These are phyloP conservation scores for Chondrus crispus DNA, from an alignment of 23 red algal species.

Conservation along the genomic window DNA sequence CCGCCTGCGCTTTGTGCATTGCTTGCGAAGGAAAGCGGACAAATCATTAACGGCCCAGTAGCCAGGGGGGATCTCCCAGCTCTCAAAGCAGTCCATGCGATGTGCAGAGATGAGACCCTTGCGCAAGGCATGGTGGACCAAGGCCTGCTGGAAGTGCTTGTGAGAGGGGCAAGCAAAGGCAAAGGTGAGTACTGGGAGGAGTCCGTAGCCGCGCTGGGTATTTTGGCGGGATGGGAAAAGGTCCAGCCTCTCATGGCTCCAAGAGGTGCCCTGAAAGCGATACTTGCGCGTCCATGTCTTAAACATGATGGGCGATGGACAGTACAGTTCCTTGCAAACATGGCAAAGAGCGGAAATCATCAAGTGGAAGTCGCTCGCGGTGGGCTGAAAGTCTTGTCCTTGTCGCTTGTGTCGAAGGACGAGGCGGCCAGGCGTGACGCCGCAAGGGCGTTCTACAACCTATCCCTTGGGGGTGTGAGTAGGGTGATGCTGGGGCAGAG, in stretches of 20 bases:
- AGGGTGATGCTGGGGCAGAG: conserved; percentile 36
- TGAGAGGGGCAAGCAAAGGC: conserved; percentile 24
- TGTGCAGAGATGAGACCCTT: conserved; percentile 43
- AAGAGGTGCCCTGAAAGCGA: conserved; percentile 23
- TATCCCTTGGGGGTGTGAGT: conserved; percentile 53
- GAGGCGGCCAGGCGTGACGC: conserved; percentile 27
- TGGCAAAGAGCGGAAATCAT: conserved; percentile 26
- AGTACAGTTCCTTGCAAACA: conserved; percentile 43
- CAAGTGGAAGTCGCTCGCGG: conserved; percentile 51
- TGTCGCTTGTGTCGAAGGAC: conserved; percentile 38
- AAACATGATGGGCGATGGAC: conserved; percentile 20
- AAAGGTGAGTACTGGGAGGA: conserved; percentile 39
- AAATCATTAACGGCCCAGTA: conserved; percentile 31
- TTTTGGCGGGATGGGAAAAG: neutral
- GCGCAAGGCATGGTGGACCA: conserved; percentile 42
- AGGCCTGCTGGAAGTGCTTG: conserved; percentile 42
- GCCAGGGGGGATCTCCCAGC: conserved; percentile 27
- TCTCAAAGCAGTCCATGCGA: conserved; percentile 21
- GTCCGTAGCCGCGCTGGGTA: conserved; percentile 10
- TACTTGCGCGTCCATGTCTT: conserved; percentile 21
- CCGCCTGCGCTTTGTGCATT: conserved; percentile 7
- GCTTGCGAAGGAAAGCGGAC: conserved; percentile 24
- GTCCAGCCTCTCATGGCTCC: neutral
- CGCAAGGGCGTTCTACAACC: conserved; percentile 42
- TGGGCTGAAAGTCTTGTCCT: conserved; percentile 26